Evolutionary conservation across 2,329 filamentous ascomycete genomes (phyloP).

Genomic region (Aspergillus carbonarius): DNA sequence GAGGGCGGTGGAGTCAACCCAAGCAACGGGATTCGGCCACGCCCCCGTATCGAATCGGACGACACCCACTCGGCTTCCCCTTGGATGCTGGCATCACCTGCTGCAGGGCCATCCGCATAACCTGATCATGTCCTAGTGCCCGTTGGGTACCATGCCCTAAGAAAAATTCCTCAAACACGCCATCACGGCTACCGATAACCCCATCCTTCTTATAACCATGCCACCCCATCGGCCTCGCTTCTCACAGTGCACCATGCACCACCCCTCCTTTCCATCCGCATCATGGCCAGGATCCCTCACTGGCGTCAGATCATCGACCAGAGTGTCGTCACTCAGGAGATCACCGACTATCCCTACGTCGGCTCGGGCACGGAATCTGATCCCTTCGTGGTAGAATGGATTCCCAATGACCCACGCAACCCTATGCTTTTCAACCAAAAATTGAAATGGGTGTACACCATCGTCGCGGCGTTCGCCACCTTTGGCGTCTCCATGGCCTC

Average conservation of each 20-base stretch:
- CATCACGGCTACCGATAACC: background rate
- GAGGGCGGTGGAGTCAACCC: background rate
- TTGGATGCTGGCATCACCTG: background rate
- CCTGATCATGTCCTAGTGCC: background rate
- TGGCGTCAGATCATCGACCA: conserved; percentile 35
- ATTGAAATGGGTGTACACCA: conserved; percentile 44
- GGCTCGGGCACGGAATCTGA: conserved; percentile 45
- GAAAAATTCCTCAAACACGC: background rate
- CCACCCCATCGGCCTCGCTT: background rate
- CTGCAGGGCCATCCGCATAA: background rate
- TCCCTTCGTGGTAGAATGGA: conserved; percentile 44
- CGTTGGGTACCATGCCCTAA: background rate
- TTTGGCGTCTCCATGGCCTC: conserved; percentile 46
- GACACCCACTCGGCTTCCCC: background rate
- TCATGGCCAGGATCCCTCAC: conserved; percentile 30
- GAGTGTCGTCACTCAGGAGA: conserved; percentile 36
- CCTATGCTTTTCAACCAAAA: conserved; percentile 35
- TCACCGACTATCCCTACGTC: conserved; percentile 31
- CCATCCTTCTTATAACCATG: background rate
- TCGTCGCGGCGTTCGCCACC: conserved; percentile 40
- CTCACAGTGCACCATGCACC: background rate
- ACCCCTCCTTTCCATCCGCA: background rate
- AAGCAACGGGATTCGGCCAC: background rate
- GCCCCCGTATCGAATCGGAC: background rate
- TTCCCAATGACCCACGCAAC: conserved; percentile 45